Evolutionary conservation across 208 protist species (phyloP).

Genomic region (Trypanosoma cruzi): DNA sequence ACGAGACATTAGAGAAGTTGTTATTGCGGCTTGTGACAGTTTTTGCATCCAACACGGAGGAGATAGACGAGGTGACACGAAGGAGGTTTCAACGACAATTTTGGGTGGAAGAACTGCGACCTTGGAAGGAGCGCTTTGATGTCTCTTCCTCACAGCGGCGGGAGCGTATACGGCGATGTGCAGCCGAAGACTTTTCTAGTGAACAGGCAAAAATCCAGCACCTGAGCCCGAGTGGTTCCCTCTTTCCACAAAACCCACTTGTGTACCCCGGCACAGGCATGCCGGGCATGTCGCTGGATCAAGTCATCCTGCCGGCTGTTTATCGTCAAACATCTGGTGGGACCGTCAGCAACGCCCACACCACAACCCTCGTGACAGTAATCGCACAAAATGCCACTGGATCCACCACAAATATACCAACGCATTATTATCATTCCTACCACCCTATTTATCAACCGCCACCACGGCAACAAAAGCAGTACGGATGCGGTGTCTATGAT

Average conservation of each 20-base stretch:
- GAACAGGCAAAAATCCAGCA: not conserved
- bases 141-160: not conserved
- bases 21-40: slow-evolving; percentile 24
- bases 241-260: not conserved
- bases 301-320: not conserved
- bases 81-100: not conserved
- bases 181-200: not conserved
- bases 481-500: not conserved
- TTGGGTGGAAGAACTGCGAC: slow-evolving; percentile 10
- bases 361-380: not conserved
- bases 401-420: not conserved
- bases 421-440: no score
- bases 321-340: not conserved
- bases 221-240: not conserved
- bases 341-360: not conserved
- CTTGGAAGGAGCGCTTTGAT: slow-evolving; percentile 23
- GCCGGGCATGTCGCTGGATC: not conserved
- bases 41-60: not conserved
- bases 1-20: slow-evolving; percentile 44
- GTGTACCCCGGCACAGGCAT: not conserved
- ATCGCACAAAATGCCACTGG: not conserved
- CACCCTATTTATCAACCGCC: no score
- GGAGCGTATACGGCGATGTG: not conserved
- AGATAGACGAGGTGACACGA: not conserved
- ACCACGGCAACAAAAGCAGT: no score